A percentile compares a stretch with the other conserved stretches of the same genome.
Conservation (phyloP, 495 filamentous ascomycete species). For the Neurospora tetraspora region DNA sequence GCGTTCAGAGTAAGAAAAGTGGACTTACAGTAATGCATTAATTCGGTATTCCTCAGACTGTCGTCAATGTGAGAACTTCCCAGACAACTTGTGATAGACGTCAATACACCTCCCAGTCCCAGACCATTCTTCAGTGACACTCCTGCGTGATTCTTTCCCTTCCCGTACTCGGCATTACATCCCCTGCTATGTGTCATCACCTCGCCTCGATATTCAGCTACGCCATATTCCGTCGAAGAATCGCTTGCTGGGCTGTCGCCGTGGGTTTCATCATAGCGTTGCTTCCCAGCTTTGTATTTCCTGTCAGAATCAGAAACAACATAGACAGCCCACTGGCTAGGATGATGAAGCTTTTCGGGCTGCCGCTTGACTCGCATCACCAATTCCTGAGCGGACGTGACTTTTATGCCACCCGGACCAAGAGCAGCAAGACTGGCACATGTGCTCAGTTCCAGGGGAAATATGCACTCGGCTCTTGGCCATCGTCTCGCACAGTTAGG, state of each 20-base stretch:
- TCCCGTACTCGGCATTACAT: neutral
- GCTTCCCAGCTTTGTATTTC: neutral
- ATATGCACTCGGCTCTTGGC: slow-evolving; percentile 6
- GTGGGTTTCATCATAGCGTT: neutral
- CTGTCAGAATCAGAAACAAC: slow-evolving; percentile 1
- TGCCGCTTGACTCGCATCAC: neutral
- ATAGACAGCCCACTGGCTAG: neutral
- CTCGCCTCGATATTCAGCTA: neutral
- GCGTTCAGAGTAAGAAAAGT: neutral
- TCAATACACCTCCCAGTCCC: slow-evolving; percentile 11
- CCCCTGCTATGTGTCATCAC: neutral
- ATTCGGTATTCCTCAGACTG: slow-evolving; percentile 12
- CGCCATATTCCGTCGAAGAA: neutral
- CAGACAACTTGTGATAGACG: slow-evolving; percentile 9
- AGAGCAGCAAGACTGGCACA: neutral
- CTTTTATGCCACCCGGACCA: neutral
- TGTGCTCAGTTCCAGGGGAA: neutral
- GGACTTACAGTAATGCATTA: slow-evolving; percentile 17
- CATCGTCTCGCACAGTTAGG: slow-evolving; percentile 8
- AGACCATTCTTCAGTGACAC: neutral
- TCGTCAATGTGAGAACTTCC: slow-evolving; percentile 6
- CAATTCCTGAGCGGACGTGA: slow-evolving; percentile 1
- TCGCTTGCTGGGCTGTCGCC: neutral
- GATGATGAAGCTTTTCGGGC: neutral
- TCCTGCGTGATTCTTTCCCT: neutral